phyloP scores from a whole-genome alignment of 139 green algal genomes.

The Axilococcus clingmanii region DNA sequence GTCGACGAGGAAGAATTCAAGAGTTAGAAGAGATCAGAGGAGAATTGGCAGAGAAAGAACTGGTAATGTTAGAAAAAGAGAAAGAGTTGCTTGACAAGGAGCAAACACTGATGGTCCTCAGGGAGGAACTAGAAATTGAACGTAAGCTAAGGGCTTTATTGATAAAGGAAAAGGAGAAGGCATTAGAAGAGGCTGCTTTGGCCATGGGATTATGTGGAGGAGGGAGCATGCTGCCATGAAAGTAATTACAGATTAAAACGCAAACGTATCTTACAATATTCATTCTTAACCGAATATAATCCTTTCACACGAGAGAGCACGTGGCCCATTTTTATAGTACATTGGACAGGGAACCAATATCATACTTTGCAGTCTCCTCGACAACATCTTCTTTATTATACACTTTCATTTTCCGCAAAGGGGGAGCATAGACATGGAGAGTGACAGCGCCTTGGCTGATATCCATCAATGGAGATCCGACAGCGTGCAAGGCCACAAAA shows the following conservation, averaged over 20 bases:
- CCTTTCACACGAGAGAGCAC: too few species aligned
- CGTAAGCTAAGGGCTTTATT: constrained; percentile 71
- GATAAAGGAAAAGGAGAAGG: constrained; percentile 80
- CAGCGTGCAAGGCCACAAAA: constrained; percentile 22
- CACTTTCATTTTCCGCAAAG: constrained; percentile 28
- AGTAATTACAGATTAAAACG: constrained; percentile 7
- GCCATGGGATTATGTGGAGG: constrained; percentile 72
- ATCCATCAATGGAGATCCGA: constrained; percentile 8
- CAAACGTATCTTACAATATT: neutral
- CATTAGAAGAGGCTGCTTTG: constrained; percentile 75
- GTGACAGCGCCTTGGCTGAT: constrained; percentile 16
- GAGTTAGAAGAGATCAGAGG: constrained; percentile 68
- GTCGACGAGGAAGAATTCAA: constrained; percentile 45
- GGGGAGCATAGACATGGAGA: constrained; percentile 31
- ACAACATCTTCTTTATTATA: constrained; percentile 15
- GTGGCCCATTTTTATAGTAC: too few species aligned
- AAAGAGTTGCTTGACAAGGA: constrained; percentile 68
- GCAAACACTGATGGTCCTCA: constrained; percentile 64
- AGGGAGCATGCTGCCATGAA: constrained; percentile 57
- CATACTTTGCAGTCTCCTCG: too few species aligned
- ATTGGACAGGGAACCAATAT: too few species aligned
- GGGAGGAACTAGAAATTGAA: constrained; percentile 78
- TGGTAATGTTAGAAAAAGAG: constrained; percentile 68
- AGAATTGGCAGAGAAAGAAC: constrained; percentile 70
- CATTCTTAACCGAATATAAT: neutral